phyloP scores from a whole-genome alignment of 2,329 filamentous ascomycete species.

The Fusarium abutilonis region DNA sequence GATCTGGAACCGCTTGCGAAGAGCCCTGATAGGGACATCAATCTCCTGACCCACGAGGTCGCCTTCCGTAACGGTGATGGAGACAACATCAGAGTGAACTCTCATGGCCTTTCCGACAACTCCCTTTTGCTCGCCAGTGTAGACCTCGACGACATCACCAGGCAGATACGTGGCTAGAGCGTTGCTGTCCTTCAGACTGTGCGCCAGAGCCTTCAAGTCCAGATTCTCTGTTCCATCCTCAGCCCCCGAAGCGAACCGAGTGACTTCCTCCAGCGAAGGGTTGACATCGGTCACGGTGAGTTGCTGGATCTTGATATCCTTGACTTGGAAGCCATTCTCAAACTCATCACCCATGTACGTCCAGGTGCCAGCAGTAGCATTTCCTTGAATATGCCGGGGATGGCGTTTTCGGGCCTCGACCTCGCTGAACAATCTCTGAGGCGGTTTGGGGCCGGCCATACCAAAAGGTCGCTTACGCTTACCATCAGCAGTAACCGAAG shows the following conservation, averaged over 20 bases:
- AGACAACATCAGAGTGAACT: conserved; percentile 92
- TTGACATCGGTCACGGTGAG: conserved; percentile 90
- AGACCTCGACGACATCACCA: conserved; percentile 96
- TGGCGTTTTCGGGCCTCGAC: conserved; percentile 90
- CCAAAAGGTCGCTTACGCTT: conserved; percentile 82
- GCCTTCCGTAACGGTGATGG: conserved; percentile 84
- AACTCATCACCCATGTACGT: conserved; percentile 90
- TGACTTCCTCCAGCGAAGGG: conserved; percentile 92
- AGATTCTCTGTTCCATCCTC: conserved; percentile 95
- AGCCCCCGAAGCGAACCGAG: conserved; percentile 86
- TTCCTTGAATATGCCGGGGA: conserved; percentile 69
- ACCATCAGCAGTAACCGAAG: conserved; percentile 60
- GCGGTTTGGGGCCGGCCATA: conserved; percentile 74
- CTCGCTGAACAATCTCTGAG: conserved; percentile 92
- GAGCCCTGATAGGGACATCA: conserved; percentile 89
- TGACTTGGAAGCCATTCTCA: conserved; percentile 90
- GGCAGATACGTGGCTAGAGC: conserved; percentile 86
- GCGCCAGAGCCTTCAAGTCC: conserved; percentile 88
- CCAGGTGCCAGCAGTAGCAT: conserved; percentile 82
- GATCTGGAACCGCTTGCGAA: conserved; percentile 90
- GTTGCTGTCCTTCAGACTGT: conserved; percentile 86
- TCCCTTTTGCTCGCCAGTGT: conserved; percentile 92
- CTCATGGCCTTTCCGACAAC: conserved; percentile 86
- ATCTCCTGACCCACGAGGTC: conserved; percentile 84
- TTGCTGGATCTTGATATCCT: conserved; percentile 90